Percentiles rank a stretch among this genome's conserved stretches.
These are phyloP conservation scores for Heterobasidion annosum DNA, from an alignment of 1,284 basidiomycete species.

Conservation along the genomic window DNA sequence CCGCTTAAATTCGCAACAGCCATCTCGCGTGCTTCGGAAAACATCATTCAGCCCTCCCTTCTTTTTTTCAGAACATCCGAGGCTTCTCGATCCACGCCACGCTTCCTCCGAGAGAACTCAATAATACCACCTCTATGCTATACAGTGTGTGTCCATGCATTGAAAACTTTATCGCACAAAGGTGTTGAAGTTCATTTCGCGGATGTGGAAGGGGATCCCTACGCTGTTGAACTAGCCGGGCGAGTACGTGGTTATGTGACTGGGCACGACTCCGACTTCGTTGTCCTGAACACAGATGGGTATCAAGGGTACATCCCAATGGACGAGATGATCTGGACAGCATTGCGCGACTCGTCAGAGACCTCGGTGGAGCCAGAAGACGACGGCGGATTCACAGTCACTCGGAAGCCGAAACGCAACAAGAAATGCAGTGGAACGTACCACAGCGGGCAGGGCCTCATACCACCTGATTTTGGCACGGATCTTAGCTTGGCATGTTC, in stretches of 20 bases:
- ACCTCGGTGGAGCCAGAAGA: slow-evolving; percentile 21
- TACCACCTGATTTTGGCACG: slow-evolving; percentile 40
- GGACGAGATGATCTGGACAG: slow-evolving; percentile 71
- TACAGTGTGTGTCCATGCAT: slow-evolving; percentile 51
- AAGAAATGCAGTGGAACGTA: slow-evolving; percentile 24
- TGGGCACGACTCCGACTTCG: slow-evolving; percentile 78
- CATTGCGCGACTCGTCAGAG: slow-evolving; percentile 24
- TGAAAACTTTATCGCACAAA: slow-evolving; percentile 36
- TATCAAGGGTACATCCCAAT: slow-evolving; percentile 76
- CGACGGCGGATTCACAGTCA: slow-evolving; percentile 54
- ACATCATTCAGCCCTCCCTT: slow-evolving; percentile 51
- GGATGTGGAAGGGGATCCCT: slow-evolving; percentile 82
- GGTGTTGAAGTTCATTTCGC: slow-evolving; percentile 60
- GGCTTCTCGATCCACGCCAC: slow-evolving; percentile 55
- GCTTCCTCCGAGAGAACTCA: slow-evolving; percentile 65
- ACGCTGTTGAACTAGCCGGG: slow-evolving; percentile 77
- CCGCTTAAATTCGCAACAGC: slow-evolving; percentile 68
- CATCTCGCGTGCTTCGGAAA: slow-evolving; percentile 49
- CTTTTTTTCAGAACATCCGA: slow-evolving; percentile 82
- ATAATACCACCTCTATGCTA: slow-evolving; percentile 72
- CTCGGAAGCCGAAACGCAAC: slow-evolving; percentile 35
- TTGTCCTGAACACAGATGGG: slow-evolving; percentile 65
- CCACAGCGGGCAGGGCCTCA: slow-evolving; percentile 33
- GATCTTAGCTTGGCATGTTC: slow-evolving; percentile 44
- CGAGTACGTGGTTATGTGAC: slow-evolving; percentile 66